Evolutionary conservation across 768 basidiomycete genomes (phyloP), one percentile per base, ranked within the genome.

Genomic region (Tephrocybe rancida): DNA sequence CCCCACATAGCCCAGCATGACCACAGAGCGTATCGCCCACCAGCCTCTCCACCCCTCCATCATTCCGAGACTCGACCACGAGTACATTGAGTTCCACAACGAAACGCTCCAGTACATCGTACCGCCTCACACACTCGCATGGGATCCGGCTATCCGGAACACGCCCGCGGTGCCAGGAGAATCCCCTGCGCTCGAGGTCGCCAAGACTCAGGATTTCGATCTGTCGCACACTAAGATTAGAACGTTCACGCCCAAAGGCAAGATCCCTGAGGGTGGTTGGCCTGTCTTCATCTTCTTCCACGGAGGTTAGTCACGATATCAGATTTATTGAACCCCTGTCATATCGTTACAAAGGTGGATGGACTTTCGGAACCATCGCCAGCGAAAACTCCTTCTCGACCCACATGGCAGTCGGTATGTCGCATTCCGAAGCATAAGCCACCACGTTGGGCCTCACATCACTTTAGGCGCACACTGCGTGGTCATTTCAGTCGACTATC

Each of bases 221-320:
- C 61, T 87, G 49, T 74, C 69, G 14, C 72, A 82, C 45, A 81
- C 78, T 50, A 77, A 76, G 27, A 74, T 87, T 27, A 80, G 88
- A 26, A 79, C 81, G 4, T 90, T 86, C 63, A 86, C 84, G 1
- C 89, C 89, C 0, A 72, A 78, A 42, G 81, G 82, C 0, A 50
- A 62, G 3, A 61, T 71, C 0, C 86, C 87, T 0, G 63, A 61
- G 1, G 67, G 65, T 0, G 88, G 88, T 16, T 90, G 88, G 88
- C 87, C 87, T 0, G 79, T 83, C 1, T 81, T 90, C 55, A 76
- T 88, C 39, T 90, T 79, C 76, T 88, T 85, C 64, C 89, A 90
- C 57, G 89, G 89, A 48, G 88, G 88, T 81, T 55, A 50, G 76
- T 43, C 13, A n/a, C 5, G 29, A 56, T 32, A 7, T 16, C 16